Conservation (phyloP, 1,284 basidiomycete species). For the Peniophora sp. region DNA sequence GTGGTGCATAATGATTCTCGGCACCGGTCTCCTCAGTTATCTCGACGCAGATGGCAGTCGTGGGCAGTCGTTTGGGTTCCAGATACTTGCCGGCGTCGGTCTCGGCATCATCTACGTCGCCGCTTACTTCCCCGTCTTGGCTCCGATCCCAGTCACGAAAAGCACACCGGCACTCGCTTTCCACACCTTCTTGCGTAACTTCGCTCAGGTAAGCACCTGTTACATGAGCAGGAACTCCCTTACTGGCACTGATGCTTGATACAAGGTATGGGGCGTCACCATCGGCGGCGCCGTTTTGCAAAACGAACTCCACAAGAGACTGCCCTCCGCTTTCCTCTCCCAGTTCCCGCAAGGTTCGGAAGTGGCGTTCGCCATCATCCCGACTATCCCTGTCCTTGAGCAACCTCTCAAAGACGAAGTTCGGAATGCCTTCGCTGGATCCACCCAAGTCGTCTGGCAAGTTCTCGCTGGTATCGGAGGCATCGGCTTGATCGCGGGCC, state of each 20-base stretch:
- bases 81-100: constrained; percentile 1
- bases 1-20: constrained; percentile 20
- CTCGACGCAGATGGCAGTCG: constrained; percentile 17
- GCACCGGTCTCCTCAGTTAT: constrained; percentile 18
- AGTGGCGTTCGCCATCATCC: constrained; percentile 18
- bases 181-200: constrained; percentile 23
- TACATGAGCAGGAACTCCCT: too few species aligned
- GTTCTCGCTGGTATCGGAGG: constrained; percentile 4
- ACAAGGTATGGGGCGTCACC: constrained; percentile 21
- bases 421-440: constrained; percentile 11
- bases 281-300: constrained; percentile 20
- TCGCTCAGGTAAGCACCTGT: constrained; percentile 14
- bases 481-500: constrained; percentile 4
- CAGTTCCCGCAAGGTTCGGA: constrained; percentile 13
- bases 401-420: constrained; percentile 14
- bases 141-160: constrained; percentile 22
- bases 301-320: constrained; percentile 14
- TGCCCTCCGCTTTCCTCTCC: constrained; percentile 12
- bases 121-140: constrained; percentile 22
- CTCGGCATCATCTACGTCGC: constrained; percentile 2
- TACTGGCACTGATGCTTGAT: too few species aligned
- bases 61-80: constrained; percentile 2
- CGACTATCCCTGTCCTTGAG: constrained; percentile 11
- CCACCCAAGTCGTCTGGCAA: constrained; percentile 11
- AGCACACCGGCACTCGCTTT: constrained; percentile 26